Conservation (phyloP, 2,329 filamentous ascomycete species). For the Raffaelea ambrosiae region DNA sequence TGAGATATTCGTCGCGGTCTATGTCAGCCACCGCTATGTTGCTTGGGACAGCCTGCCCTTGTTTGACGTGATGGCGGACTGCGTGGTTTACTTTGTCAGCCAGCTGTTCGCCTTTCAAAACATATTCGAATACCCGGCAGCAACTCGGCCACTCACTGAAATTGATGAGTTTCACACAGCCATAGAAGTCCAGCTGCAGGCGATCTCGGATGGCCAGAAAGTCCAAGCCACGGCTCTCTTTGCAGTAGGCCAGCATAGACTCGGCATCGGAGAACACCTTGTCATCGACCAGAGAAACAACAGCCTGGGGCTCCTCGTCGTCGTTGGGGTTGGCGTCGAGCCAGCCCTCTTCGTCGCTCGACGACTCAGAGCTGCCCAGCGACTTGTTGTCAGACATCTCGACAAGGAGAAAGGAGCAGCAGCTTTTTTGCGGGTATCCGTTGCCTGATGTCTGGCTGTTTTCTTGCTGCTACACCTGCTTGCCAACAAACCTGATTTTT, state of each 20-base stretch:
- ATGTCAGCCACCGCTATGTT: constrained; percentile 55
- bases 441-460: neutral
- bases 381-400: constrained; percentile 8
- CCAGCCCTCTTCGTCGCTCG: constrained; percentile 26
- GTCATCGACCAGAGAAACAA: constrained; percentile 62
- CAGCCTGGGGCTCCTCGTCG: constrained; percentile 50
- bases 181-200: constrained; percentile 61
- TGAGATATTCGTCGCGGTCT: constrained; percentile 71
- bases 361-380: constrained; percentile 24
- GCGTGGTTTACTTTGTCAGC: constrained; percentile 1
- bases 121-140: no score
- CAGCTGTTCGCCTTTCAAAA: no score
- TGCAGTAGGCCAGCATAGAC: constrained; percentile 62
- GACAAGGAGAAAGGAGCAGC: no score
- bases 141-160: constrained; percentile 35
- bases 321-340: constrained; percentile 34
- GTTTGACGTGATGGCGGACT: constrained; percentile 40
- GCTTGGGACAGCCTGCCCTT: constrained; percentile 39
- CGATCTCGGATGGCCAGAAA: constrained; percentile 50
- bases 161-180: constrained; percentile 66
- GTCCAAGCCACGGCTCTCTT: constrained; percentile 57
- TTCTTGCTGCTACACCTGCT: neutral
- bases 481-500: neutral
- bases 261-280: constrained; percentile 54
- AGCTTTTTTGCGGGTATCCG: no score